These are phyloP conservation scores for Thielaviopsis euricoi DNA, from an alignment of 2,329 filamentous ascomycete species.

Conservation along the genomic window DNA sequence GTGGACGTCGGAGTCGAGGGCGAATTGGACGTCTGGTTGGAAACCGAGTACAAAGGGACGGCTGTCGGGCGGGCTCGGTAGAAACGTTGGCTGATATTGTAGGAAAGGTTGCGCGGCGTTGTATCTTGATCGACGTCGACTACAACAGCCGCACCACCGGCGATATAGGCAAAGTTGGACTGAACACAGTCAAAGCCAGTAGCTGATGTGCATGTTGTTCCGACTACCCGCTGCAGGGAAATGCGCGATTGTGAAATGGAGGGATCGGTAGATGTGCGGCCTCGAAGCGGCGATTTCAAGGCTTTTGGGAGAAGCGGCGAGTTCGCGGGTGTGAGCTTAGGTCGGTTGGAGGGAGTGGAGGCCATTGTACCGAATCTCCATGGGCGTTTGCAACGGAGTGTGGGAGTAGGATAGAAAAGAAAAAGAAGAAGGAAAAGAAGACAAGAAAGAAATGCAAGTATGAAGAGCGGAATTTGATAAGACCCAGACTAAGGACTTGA, in stretches of 20 bases:
- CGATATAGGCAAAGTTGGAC: slow-evolving; percentile 74
- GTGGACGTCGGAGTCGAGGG: slow-evolving; percentile 36
- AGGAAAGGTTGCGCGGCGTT: slow-evolving; percentile 6
- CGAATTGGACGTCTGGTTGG: slow-evolving; percentile 33
- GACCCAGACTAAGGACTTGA: background rate
- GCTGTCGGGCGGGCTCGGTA: slow-evolving; percentile 74
- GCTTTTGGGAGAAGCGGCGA: slow-evolving; percentile 52
- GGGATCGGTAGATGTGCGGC: slow-evolving; percentile 27
- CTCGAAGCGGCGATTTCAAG: slow-evolving; percentile 44
- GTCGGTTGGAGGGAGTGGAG: slow-evolving; percentile 39
- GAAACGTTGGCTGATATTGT: slow-evolving; percentile 58
- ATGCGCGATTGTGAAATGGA: slow-evolving; percentile 38
- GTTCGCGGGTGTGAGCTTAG: slow-evolving; percentile 60
- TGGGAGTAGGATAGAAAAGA: slow-evolving; percentile 10
- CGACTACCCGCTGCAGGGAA: slow-evolving; percentile 69
- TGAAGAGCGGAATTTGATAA: slow-evolving; percentile 1
- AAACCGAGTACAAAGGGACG: slow-evolving; percentile 43
- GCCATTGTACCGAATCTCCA: slow-evolving; percentile 37
- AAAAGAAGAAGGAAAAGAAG: background rate
- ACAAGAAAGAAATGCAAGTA: background rate
- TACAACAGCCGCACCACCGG: slow-evolving; percentile 84
- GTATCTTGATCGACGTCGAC: slow-evolving; percentile 57
- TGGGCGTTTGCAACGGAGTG: slow-evolving; percentile 20
- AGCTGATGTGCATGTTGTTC: slow-evolving; percentile 70
- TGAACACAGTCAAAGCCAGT: slow-evolving; percentile 74